phyloP scores from a whole-genome alignment of 305 asterid species.

The Fraxinus ornus region DNA sequence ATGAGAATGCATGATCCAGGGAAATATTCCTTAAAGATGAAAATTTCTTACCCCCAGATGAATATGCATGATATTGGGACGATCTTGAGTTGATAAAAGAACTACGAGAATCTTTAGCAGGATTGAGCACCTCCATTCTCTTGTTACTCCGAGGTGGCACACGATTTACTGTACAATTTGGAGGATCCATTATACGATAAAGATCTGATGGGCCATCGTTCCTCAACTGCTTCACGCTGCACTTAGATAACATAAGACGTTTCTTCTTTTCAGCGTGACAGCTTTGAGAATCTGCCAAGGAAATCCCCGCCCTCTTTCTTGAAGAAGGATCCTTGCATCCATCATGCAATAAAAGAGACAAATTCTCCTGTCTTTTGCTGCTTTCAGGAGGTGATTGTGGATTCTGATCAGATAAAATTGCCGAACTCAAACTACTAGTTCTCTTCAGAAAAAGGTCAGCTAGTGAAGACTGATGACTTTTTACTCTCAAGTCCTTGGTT shows the following conservation, averaged over 20 bases:
- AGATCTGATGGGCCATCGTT: slow-evolving; percentile 29
- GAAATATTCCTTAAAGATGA: slow-evolving; percentile 36
- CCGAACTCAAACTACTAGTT: slow-evolving; percentile 32
- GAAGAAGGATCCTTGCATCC: slow-evolving; percentile 32
- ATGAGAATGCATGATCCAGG: slow-evolving; percentile 31
- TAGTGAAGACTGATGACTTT: slow-evolving; percentile 31
- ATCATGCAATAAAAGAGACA: slow-evolving; percentile 25
- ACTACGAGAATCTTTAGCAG: slow-evolving; percentile 24
- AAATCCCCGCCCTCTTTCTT: slow-evolving; percentile 37
- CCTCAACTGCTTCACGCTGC: slow-evolving; percentile 35
- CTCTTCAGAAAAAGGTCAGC: slow-evolving; percentile 31
- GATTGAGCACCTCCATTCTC: slow-evolving; percentile 29
- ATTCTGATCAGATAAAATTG: slow-evolving; percentile 32
- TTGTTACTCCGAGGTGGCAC: slow-evolving; percentile 26
- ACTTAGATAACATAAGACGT: slow-evolving; percentile 31
- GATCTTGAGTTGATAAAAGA: slow-evolving; percentile 30
- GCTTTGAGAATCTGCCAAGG: slow-evolving; percentile 30
- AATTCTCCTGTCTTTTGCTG: slow-evolving; percentile 36
- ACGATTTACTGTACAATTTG: slow-evolving; percentile 25
- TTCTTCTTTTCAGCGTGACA: slow-evolving; percentile 25
- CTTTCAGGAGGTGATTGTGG: slow-evolving; percentile 33
- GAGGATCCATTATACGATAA: slow-evolving; percentile 24
- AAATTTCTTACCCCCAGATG: slow-evolving; percentile 38
- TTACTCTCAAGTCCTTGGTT: slow-evolving; percentile 28
- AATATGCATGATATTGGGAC: slow-evolving; percentile 26